These are phyloP conservation scores for Calonectria pteridis DNA, from an alignment of 2,329 filamentous ascomycete species.

Conservation along the genomic window DNA sequence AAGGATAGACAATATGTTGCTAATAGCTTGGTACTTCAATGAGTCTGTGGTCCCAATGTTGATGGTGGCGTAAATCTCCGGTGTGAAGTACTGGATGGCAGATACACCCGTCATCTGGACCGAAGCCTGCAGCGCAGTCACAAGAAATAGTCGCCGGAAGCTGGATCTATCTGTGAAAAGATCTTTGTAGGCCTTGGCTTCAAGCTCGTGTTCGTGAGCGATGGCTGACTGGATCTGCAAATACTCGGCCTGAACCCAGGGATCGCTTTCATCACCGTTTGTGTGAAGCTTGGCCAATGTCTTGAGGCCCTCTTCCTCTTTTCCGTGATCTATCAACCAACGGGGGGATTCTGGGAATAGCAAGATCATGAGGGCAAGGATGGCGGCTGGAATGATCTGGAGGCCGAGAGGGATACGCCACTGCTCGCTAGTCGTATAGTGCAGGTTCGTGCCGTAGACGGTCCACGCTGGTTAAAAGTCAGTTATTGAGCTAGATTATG, in stretches of 20 bases:
- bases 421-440: conserved; percentile 17
- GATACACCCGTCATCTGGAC: conserved; percentile 82
- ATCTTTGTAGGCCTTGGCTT: conserved; percentile 76
- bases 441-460: conserved; percentile 65
- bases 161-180: conserved; percentile 71
- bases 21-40: conserved; percentile 80
- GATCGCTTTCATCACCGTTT: conserved; percentile 72
- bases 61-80: conserved; percentile 74
- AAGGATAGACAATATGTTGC: conserved; percentile 75
- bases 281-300: conserved; percentile 78
- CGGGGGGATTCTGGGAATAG: conserved; percentile 39
- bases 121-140: conserved; percentile 74
- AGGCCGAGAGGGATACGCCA: conserved; percentile 38
- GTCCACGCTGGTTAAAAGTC: conserved; percentile 69
- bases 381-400: conserved; percentile 29
- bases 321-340: conserved; percentile 74
- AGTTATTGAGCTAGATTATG: not conserved
- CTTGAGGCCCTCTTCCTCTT: conserved; percentile 70
- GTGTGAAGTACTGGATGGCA: conserved; percentile 80
- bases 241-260: conserved; percentile 79
- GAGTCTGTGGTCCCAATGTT: conserved; percentile 74
- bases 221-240: conserved; percentile 77
- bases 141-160: conserved; percentile 78
- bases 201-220: conserved; percentile 73
- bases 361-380: conserved; percentile 36